Base-by-base conservation (phyloP, 2,329 filamentous ascomycete species). In the Microcyclospora pomicola region DNA sequence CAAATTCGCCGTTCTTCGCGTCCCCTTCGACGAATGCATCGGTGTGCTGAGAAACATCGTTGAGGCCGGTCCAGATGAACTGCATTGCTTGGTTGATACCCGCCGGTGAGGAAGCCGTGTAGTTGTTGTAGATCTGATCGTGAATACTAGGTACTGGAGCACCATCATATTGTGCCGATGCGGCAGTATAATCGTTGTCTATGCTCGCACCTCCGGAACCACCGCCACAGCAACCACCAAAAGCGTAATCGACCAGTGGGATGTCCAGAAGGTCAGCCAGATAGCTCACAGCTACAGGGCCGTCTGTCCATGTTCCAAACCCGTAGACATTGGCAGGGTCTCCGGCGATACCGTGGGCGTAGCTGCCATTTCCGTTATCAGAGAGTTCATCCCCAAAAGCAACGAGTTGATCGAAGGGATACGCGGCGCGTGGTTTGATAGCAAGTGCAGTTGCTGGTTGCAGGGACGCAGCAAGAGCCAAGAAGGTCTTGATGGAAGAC, bases 311-410 rank as follows among this genome's bases (percentile, higher is more conserved):
- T 6, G 51, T 55, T 3, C 42, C 42, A 37, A 40, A 52, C 27
- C 51, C 52, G 42, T 55, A 55, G 27, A 53, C 42, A 16, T 38
- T 45, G 15, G 42, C 43, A 3, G 42, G 44, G 29, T 42, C 36
- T 16, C 49, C 48, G 6, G 48, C 45, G 33, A 55, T 46, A 24
- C 48, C 46, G 38, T 53, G 48, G 13, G 48, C 50, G 38, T 46
- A 52, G 37, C 35, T 42, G 15, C 51, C 52, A 35, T 49, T 52
- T 27, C 52, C 52, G 36, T 53, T 53, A 39, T 54, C 52, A 28
- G 36, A 41, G 31, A 55, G 36, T 28, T 55, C 49, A 36, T 55
- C 52, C n/a, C 52, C 52, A 33, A 53, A 55, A 9, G 46, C 49
- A 9, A 55, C 42, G 13, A 54, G 31, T 27, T 41, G 34, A 12